Percentiles rank a stretch among this genome's conserved stretches.
Conservation (phyloP, 73 alveolate species). For the Paramecium tetraurelia region DNA sequence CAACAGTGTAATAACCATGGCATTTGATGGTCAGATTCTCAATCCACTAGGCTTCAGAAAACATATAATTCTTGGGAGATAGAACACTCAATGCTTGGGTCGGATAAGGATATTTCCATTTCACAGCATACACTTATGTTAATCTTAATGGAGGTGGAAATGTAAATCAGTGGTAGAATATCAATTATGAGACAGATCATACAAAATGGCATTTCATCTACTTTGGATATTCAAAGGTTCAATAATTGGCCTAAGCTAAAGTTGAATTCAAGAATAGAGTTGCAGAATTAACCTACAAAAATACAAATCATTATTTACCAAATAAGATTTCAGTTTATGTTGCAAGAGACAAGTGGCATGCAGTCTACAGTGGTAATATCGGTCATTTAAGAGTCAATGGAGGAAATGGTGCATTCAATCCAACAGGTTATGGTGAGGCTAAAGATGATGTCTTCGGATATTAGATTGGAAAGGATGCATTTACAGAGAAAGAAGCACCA, state of each 20-base stretch:
- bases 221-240: conserved; percentile 6
- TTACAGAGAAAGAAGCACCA: conserved; percentile 22
- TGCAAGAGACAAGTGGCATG: conserved; percentile 45
- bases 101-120: conserved; percentile 37
- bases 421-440: conserved; percentile 3
- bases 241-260: conserved; percentile 36
- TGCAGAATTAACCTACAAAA: not conserved
- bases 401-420: conserved; percentile 51
- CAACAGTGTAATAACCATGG: conserved; percentile 32
- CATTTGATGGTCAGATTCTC: conserved; percentile 39
- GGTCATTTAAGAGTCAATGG: conserved; percentile 49
- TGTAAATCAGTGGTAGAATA: conserved; percentile 2
- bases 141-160: conserved; percentile 33
- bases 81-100: conserved; percentile 41
- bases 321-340: not conserved
- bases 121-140: not conserved
- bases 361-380: conserved; percentile 44
- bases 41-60: not conserved
- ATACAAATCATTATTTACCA: conserved; percentile 34
- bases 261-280: conserved; percentile 25
- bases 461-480: conserved; percentile 6
- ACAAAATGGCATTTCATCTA: conserved; percentile 41
- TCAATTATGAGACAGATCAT: not conserved
- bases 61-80: conserved; percentile 16
- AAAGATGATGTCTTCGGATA: conserved; percentile 30